phyloP scores from a whole-genome alignment of 331 rosid species.

The Quercus tomentella region DNA sequence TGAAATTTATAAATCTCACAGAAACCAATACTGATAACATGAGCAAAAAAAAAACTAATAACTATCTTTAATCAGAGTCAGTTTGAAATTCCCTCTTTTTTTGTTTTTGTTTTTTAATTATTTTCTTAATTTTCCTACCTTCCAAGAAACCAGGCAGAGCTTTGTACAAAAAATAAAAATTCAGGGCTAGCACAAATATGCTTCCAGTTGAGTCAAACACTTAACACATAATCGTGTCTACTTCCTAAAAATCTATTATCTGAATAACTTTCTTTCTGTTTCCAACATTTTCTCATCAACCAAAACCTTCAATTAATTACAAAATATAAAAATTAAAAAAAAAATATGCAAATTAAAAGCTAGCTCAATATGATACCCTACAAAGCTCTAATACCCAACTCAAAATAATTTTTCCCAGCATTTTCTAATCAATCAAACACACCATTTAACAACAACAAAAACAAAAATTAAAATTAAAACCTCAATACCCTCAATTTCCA shows the following conservation, averaged over 20 bases:
- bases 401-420: no score
- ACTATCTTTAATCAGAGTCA: neutral
- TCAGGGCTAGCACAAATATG: neutral
- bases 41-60: no score
- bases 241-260: neutral
- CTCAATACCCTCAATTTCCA: no score
- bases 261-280: neutral
- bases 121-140: neutral
- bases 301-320: constrained; percentile 4
- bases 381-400: neutral
- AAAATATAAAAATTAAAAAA: no score
- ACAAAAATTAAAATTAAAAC: no score
- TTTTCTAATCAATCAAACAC: no score
- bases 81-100: neutral
- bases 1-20: neutral
- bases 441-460: no score
- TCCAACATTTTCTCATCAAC: neutral
- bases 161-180: neutral
- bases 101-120: neutral
- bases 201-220: neutral
- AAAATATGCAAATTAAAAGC: neutral
- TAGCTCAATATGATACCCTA: neutral
- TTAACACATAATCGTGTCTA: neutral
- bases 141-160: neutral
- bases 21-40: neutral